Conservation (phyloP, 805 yeast species). For the Barnettozyma sp. region DNA sequence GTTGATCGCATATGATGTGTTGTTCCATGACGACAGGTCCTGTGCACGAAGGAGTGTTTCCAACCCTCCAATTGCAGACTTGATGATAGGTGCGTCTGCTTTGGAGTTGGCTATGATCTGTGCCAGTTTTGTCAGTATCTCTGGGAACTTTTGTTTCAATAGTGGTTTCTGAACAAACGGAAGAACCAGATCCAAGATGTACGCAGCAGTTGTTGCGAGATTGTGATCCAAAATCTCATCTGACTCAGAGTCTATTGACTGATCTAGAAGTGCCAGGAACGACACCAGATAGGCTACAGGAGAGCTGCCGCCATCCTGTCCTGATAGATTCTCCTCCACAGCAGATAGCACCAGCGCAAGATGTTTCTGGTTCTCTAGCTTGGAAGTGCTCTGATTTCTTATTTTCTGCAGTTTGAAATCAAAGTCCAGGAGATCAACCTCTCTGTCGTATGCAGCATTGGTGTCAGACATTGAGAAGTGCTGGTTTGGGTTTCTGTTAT, state of each 20-base stretch:
- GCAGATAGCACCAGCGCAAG: constrained; percentile 79
- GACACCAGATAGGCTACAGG: constrained; percentile 85
- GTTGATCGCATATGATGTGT: constrained; percentile 40
- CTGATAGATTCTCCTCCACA: constrained; percentile 76
- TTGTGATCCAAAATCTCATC: constrained; percentile 49
- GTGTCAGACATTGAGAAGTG: neutral
- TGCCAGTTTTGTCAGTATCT: constrained; percentile 72
- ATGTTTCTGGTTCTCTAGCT: constrained; percentile 79
- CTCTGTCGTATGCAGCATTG: constrained; percentile 15
- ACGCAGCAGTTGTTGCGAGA: constrained; percentile 70
- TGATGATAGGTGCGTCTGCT: constrained; percentile 73
- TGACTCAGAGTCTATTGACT: constrained; percentile 43
- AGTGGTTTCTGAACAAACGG: constrained; percentile 67
- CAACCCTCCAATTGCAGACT: constrained; percentile 79
- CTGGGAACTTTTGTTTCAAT: constrained; percentile 67
- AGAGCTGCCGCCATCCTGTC: constrained; percentile 32
- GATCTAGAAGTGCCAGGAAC: constrained; percentile 73
- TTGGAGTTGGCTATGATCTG: constrained; percentile 65
- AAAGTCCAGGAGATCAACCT: constrained; percentile 27
- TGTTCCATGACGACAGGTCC: constrained; percentile 72
- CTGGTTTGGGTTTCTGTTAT: no score
- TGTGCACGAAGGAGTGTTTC: constrained; percentile 77
- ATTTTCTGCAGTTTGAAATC: constrained; percentile 61
- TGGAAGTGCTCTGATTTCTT: constrained; percentile 68
- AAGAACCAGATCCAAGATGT: constrained; percentile 72